Evolutionary conservation across 1,284 basidiomycete genomes (phyloP).

Genomic region (Irpex sp.): DNA sequence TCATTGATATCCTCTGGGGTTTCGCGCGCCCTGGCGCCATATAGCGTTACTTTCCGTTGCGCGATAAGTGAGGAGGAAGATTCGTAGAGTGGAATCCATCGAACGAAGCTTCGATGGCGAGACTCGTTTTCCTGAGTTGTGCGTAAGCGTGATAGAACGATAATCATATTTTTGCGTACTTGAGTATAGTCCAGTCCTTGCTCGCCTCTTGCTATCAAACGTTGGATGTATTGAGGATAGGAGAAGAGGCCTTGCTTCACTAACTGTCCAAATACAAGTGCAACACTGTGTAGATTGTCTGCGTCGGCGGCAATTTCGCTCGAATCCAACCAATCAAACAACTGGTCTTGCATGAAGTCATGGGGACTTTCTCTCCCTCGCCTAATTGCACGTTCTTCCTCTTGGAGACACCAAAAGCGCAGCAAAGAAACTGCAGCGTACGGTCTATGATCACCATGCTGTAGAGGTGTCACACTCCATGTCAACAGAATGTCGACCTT

Average conservation of each 20-base stretch:
- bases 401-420: conserved; percentile 63
- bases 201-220: conserved; percentile 81
- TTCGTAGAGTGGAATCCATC: conserved; percentile 64
- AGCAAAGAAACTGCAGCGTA: conserved; percentile 80
- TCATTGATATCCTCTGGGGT: conserved; percentile 68
- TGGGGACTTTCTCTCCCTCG: conserved; percentile 54
- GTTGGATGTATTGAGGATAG: conserved; percentile 82
- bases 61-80: conserved; percentile 53
- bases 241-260: conserved; percentile 76
- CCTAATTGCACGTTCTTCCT: conserved; percentile 56
- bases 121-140: conserved; percentile 37
- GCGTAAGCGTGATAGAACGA: background rate
- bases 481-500: conserved; percentile 82
- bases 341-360: conserved; percentile 61
- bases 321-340: conserved; percentile 86
- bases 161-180: conserved; percentile 30
- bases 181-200: conserved; percentile 51
- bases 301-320: conserved; percentile 58
- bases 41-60: conserved; percentile 64
- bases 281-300: conserved; percentile 58
- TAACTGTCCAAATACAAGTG: conserved; percentile 78
- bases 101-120: conserved; percentile 64
- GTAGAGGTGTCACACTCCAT: conserved; percentile 83
- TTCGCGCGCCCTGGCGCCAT: conserved; percentile 62
- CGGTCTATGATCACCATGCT: conserved; percentile 83